phyloP scores from a whole-genome alignment of 2,329 filamentous ascomycete genomes.

The Arachnopeziza araneosa region DNA sequence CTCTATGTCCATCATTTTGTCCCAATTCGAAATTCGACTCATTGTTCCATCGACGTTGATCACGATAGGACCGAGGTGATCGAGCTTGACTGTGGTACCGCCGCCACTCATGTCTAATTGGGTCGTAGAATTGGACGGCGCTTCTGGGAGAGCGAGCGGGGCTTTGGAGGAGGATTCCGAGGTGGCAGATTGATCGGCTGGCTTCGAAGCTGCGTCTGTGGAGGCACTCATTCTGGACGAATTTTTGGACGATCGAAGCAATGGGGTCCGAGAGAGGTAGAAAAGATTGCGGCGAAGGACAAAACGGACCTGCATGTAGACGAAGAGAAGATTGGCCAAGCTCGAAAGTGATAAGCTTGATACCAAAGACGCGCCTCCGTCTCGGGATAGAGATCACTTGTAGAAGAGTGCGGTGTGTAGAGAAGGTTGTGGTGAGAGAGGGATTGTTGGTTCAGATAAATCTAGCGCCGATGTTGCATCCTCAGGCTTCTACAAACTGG shows the following conservation, averaged over 20 bases:
- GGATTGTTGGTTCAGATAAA: no score
- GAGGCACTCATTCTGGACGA: background rate
- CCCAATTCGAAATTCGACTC: constrained; percentile 68
- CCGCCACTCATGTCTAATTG: constrained; percentile 16
- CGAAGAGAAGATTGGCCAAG: no score
- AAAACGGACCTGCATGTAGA: background rate
- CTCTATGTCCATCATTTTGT: constrained; percentile 64
- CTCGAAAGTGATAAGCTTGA: no score
- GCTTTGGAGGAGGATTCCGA: background rate
- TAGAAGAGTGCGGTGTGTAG: no score
- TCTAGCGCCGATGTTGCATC: no score
- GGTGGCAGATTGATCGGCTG: background rate
- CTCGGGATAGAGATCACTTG: no score
- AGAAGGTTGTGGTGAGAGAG: no score
- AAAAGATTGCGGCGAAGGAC: background rate
- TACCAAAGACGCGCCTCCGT: no score
- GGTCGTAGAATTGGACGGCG: constrained; percentile 1
- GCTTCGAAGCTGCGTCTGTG: background rate
- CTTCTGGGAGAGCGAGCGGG: background rate
- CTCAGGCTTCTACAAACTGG: no score
- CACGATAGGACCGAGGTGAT: constrained; percentile 67
- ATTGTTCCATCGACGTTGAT: constrained; percentile 68
- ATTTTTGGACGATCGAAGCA: background rate
- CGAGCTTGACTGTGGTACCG: constrained; percentile 47
- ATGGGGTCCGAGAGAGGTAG: background rate